These are phyloP conservation scores for Beauveria sp. DNA, from an alignment of 2,329 filamentous ascomycete species.

Conservation along the genomic window DNA sequence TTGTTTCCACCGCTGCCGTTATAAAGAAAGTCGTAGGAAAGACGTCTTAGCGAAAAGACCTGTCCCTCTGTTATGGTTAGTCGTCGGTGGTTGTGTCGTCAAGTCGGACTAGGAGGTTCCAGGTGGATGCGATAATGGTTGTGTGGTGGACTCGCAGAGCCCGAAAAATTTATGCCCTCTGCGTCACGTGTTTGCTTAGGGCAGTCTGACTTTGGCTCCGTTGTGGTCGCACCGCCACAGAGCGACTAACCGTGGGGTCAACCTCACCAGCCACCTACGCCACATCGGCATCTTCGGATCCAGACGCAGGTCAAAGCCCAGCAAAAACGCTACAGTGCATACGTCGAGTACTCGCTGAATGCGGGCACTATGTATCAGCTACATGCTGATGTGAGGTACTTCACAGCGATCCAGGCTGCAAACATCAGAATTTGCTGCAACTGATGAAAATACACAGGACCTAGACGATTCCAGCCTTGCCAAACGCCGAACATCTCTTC, in stretches of 20 bases:
- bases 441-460: not conserved
- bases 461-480: not conserved
- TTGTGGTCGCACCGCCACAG: slow-evolving; percentile 6
- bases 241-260: not conserved
- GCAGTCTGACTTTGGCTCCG: not conserved
- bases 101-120: slow-evolving; percentile 12
- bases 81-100: slow-evolving; percentile 12
- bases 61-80: slow-evolving; percentile 21
- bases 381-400: slow-evolving; percentile 7
- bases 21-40: slow-evolving; percentile 28
- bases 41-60: slow-evolving; percentile 40
- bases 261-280: slow-evolving; percentile 7
- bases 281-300: slow-evolving; percentile 9
- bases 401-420: not conserved
- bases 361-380: not conserved
- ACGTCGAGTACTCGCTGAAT: not conserved
- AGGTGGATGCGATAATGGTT: slow-evolving; percentile 15
- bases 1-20: slow-evolving; percentile 34
- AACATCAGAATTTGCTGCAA: not conserved
- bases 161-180: slow-evolving; percentile 12
- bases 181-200: slow-evolving; percentile 11
- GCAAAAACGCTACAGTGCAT: not conserved
- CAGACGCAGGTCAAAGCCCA: not conserved
- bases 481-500: not conserved
- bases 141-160: slow-evolving; percentile 12